Percentiles rank a stretch among this genome's conserved stretches.
phyloP scores from a whole-genome alignment of 164 flowering plant genomes.

The Paratinospora sagittata region DNA sequence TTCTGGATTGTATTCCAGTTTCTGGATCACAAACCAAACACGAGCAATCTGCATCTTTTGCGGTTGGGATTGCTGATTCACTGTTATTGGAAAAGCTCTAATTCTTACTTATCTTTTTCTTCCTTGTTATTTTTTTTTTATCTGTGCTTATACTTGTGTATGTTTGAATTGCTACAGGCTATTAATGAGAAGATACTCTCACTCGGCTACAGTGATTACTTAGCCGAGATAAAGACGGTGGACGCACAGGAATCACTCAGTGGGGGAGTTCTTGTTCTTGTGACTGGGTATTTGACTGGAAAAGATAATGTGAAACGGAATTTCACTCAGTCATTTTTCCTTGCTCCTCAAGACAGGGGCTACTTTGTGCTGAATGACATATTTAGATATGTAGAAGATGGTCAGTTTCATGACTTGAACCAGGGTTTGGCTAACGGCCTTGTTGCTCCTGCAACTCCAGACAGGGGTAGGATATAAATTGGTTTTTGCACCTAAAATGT shows the following conservation, averaged over 20 bases:
- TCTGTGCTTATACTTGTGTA: not conserved
- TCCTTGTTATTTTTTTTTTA: not conserved
- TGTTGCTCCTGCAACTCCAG: conserved; percentile 29
- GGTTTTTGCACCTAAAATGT: not conserved
- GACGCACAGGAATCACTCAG: conserved; percentile 66
- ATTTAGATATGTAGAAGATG: conserved; percentile 55
- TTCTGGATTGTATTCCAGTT: too few relatives aligned
- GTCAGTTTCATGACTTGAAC: conserved; percentile 15
- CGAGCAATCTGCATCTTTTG: not conserved
- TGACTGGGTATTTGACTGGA: conserved; percentile 61
- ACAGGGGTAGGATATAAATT: conserved; percentile 31
- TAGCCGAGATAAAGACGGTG: conserved; percentile 61
- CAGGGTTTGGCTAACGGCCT: conserved; percentile 23
- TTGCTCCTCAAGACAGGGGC: conserved; percentile 56
- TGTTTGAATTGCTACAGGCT: conserved; percentile 13
- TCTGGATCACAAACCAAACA: too few relatives aligned
- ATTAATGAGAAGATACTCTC: conserved; percentile 29
- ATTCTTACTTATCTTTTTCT: not conserved
- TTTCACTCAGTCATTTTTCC: conserved; percentile 68
- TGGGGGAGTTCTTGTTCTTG: conserved; percentile 71
- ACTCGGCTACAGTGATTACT: conserved; percentile 17
- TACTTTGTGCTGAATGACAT: conserved; percentile 73
- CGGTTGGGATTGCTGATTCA: not conserved
- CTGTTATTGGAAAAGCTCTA: not conserved
- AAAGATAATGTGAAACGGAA: conserved; percentile 37